Evolutionary conservation across 2,329 filamentous ascomycete species (phyloP).

Genomic region (Epichloe brachyelytri): DNA sequence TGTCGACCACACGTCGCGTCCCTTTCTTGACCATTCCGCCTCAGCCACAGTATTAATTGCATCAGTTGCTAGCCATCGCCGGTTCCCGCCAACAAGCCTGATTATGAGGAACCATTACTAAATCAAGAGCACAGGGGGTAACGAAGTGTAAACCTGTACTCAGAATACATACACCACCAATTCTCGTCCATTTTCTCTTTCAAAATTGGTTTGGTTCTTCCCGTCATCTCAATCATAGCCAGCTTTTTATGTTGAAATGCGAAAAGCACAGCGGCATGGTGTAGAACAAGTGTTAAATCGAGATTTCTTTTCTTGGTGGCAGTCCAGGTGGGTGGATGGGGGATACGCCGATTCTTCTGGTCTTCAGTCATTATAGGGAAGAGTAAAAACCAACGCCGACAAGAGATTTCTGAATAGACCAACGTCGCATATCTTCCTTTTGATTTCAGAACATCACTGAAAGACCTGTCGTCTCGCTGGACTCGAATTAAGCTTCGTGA

Average conservation of each 20-base stretch:
- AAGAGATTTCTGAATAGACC: slow-evolving; percentile 28
- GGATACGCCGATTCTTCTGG: slow-evolving; percentile 29
- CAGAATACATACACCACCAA: slow-evolving; percentile 5
- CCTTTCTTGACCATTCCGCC: slow-evolving; percentile 3
- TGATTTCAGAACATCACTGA: slow-evolving; percentile 19
- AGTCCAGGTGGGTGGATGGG: slow-evolving; percentile 14
- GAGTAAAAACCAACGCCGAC: slow-evolving; percentile 36
- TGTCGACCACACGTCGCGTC: slow-evolving; percentile 9
- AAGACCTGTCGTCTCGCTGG: slow-evolving; percentile 17
- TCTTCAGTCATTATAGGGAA: slow-evolving; percentile 23
- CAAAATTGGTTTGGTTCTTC: slow-evolving; percentile 12
- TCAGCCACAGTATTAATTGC: slow-evolving; percentile 6
- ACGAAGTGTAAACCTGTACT: slow-evolving; percentile 1
- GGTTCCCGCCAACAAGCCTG: slow-evolving; percentile 3
- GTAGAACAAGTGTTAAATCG: slow-evolving; percentile 18
- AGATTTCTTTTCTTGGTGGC: slow-evolving; percentile 19
- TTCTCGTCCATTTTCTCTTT: slow-evolving; percentile 6
- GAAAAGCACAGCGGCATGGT: slow-evolving; percentile 17
- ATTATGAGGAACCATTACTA: slow-evolving; percentile 2
- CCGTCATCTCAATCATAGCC: slow-evolving; percentile 20
- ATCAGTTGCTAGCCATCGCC: slow-evolving; percentile 8
- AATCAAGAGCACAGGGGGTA: slow-evolving; percentile 2
- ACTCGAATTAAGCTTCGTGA: slow-evolving; percentile 32
- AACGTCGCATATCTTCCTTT: slow-evolving; percentile 24
- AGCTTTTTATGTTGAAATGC: slow-evolving; percentile 16